phyloP scores from a whole-genome alignment of 495 filamentous ascomycete species.

The Glarea lozoyensis region DNA sequence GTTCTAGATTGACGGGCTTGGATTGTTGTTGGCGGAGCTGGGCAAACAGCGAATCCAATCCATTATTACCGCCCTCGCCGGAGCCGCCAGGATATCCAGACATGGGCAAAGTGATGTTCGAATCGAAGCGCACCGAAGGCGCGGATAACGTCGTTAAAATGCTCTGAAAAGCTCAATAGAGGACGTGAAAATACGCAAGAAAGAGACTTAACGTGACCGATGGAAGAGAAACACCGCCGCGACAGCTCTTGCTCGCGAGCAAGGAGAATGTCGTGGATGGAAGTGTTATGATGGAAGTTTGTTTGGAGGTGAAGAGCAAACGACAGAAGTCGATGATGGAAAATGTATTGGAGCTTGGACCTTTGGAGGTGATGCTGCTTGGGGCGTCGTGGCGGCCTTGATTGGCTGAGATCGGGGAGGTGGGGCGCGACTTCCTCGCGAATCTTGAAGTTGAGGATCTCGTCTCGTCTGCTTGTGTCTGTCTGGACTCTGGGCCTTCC shows the following conservation, averaged over 20 bases:
- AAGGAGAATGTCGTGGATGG: slow-evolving; percentile 4
- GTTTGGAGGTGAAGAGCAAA: background rate
- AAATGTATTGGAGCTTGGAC: slow-evolving; percentile 7
- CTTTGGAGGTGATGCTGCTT: too few relatives aligned
- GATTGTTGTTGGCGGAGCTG: slow-evolving; percentile 21
- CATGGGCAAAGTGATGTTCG: slow-evolving; percentile 19
- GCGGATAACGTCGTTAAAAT: too few relatives aligned
- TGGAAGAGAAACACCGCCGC: slow-evolving; percentile 3
- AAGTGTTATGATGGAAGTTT: too few relatives aligned
- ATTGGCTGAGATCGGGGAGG: too few relatives aligned
- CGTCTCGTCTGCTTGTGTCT: too few relatives aligned
- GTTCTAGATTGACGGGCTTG: slow-evolving; percentile 17
- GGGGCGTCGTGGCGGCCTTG: background rate
- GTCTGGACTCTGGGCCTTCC: too few relatives aligned
- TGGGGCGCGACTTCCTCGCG: background rate
- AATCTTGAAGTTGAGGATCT: too few relatives aligned
- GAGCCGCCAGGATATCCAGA: slow-evolving; percentile 21
- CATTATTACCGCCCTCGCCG: slow-evolving; percentile 18
- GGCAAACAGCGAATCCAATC: slow-evolving; percentile 23
- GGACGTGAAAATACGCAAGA: slow-evolving; percentile 3
- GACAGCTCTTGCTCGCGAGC: slow-evolving; percentile 11
- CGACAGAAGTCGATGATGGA: background rate
- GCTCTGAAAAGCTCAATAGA: too few relatives aligned
- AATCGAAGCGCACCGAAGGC: slow-evolving; percentile 20
- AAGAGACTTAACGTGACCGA: background rate